Base-by-base conservation (phyloP, 495 filamentous ascomycete species). In the Aspergillus haitiensis region DNA sequence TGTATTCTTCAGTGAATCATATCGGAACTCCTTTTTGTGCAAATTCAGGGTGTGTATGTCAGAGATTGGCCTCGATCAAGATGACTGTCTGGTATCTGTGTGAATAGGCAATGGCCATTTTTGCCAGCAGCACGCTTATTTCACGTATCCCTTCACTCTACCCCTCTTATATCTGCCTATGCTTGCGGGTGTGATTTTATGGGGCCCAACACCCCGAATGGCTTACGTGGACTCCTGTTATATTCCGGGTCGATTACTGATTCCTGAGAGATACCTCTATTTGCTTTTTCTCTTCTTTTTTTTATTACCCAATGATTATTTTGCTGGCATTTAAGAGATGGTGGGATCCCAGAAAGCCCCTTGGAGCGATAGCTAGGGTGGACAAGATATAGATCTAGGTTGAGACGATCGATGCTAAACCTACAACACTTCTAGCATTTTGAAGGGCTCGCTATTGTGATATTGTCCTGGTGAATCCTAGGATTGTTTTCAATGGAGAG, bases 221-320 rank as follows among this genome's bases (percentile, higher is more conserved):
- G n/a, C 4, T n/a, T 10, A 47, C 39, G 18, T 46, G 37, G 45
- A 48, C 39, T 53, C 34, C 37, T 37, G 52, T 27, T 37, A 31
- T 36, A 44, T 18, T 56, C 53, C 37, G 47, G 54, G 34, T 59
- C 44, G 57, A 55, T 58, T 40, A 37, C 45, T 51, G 47, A 52
- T 55, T 59, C 58, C 44, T 46, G 51, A 45, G 51, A 52, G 47
- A 45, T 56, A 40, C 57, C 42, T 63, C 59, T 52, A 46, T 56
- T 54, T 33, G 58, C 12, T 58, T 39, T 58, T 37, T 53, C 47
- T 40, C 39, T 54, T 47, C 44, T 51, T 6, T 57, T 48, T 63
- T 56, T 16, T 52, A 36, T 42, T 50, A 37, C 55, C 40, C 44
- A 47, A 47, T 47, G 44, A 47, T 36, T 51, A 31, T 51, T 55